Percentiles rank a stretch among this genome's conserved stretches.
Evolutionary conservation across 306 rosid species (phyloP).

Genomic region (Abrus precatorius): DNA sequence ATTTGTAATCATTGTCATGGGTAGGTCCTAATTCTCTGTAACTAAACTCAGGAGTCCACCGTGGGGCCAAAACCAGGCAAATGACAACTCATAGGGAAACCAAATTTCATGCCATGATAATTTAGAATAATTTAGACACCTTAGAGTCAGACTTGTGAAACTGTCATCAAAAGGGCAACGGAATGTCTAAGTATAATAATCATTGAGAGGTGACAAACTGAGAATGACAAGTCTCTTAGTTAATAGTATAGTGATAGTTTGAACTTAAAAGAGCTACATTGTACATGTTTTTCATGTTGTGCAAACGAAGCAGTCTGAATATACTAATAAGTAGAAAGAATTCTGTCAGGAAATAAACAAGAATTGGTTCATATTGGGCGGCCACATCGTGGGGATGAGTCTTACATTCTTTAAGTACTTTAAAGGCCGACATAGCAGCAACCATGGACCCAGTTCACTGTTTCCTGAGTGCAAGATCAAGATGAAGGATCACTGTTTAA

Average conservation of each 20-base stretch:
- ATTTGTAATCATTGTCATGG: conserved; percentile 57
- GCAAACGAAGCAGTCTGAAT: too few species aligned
- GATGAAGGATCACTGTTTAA: neutral
- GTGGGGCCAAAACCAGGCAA: conserved; percentile 58
- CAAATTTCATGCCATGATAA: conserved; percentile 51
- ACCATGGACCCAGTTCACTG: conserved; percentile 54
- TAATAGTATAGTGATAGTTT: conserved; percentile 21
- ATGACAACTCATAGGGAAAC: conserved; percentile 61
- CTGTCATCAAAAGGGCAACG: conserved; percentile 23
- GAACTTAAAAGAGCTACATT: neutral
- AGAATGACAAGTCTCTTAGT: conserved; percentile 40
- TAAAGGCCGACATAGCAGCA: conserved; percentile 56
- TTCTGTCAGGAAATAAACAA: conserved; percentile 49
- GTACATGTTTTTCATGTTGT: neutral
- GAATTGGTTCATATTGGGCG: conserved; percentile 39
- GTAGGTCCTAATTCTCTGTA: conserved; percentile 54
- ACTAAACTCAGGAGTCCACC: conserved; percentile 63
- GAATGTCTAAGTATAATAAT: conserved; percentile 43
- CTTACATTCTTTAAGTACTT: conserved; percentile 44
- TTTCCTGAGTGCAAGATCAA: conserved; percentile 35
- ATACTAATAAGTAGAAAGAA: conserved; percentile 25
- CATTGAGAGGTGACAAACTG: too few species aligned
- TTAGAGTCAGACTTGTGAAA: conserved; percentile 28
- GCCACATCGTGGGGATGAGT: conserved; percentile 71
- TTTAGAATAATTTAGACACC: conserved; percentile 43